Evolutionary conservation across 2,329 filamentous ascomycete species (phyloP).

Genomic region (Aspergillus floridensis): DNA sequence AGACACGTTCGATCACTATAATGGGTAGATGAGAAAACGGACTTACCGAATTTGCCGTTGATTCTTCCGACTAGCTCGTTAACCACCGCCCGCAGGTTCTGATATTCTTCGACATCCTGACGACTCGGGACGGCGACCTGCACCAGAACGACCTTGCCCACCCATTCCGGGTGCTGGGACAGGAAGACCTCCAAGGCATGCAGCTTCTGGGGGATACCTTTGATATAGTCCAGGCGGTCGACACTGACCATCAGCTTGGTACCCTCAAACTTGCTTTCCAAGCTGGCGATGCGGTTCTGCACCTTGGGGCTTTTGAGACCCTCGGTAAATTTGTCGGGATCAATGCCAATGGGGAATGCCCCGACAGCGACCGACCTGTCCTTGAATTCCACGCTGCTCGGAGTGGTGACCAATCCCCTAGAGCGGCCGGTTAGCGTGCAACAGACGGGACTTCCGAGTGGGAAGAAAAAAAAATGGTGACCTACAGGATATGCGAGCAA

Average conservation of each 20-base stretch:
- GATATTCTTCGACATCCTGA: slow-evolving; percentile 96
- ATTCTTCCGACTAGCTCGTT: slow-evolving; percentile 96
- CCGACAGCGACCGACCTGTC: slow-evolving; percentile 86
- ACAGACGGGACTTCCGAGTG: background rate
- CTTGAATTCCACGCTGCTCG: slow-evolving; percentile 88
- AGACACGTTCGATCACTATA: background rate
- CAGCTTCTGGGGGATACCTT: slow-evolving; percentile 95
- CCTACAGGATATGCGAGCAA: slow-evolving; percentile 86
- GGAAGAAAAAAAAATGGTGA: slow-evolving; percentile 7
- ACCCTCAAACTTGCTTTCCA: slow-evolving; percentile 88
- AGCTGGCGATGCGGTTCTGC: slow-evolving; percentile 77
- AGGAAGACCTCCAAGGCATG: slow-evolving; percentile 96
- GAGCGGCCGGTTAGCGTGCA: slow-evolving; percentile 12
- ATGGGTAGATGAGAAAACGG: background rate
- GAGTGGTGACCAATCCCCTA: slow-evolving; percentile 65
- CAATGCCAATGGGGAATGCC: slow-evolving; percentile 96
- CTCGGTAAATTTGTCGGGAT: slow-evolving; percentile 92
- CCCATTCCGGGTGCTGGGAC: slow-evolving; percentile 95
- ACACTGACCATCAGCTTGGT: slow-evolving; percentile 97
- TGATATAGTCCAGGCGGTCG: slow-evolving; percentile 97
- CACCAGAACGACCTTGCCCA: slow-evolving; percentile 92
- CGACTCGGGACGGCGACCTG: slow-evolving; percentile 94
- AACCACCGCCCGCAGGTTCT: slow-evolving; percentile 90
- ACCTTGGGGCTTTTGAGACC: slow-evolving; percentile 82
- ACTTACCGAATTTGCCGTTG: slow-evolving; percentile 66